Evolutionary conservation across 805 yeast species (phyloP), one percentile per base, ranked within the genome.

Genomic region (Cyberlindnera euphorbiiphila): DNA sequence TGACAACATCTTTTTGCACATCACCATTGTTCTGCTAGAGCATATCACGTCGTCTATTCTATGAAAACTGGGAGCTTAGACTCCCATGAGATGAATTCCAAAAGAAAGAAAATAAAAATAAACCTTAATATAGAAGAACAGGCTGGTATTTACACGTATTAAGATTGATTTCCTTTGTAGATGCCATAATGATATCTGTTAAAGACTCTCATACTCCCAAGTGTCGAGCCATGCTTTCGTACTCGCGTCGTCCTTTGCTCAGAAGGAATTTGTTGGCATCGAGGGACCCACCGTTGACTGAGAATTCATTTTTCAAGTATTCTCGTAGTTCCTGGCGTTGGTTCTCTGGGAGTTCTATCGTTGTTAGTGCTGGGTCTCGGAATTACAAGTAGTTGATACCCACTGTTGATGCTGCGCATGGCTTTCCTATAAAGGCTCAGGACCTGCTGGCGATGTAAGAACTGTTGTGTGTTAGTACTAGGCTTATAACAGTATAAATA

Each of bases 361-460:
- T 5, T 16, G 4, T 17, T 15, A 29, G 34, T 32, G 18, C 21
- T 29, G 18, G 9, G 26, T 8, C 6, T 9, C 7, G 5, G 16
- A 4, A 12, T 6, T 25, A 8, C n/a, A 4, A 14, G 24, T 22
- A 7, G 12, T 15, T 10, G 12, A 10, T 21, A 39, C 46, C 33
- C 33, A 44, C 48, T 40, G 30, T 37, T 37, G 25, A 43, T 23
- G 18, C 35, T 29, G 24, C 48, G 34, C 15, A 46, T 36, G 13
- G 46, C 37, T 9, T 31, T 9, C 24, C 37, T 32, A 29, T 43
- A 48, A 23, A 48, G 41, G 25, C 23, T 24, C 2, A 41, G 36
- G 1, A 46, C 52, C 20, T 41, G 31, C 22, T 48, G 45, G 1
- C 46, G 32, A 15, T 48, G 48, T 3, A 48, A 17, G 17, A 46